A percentile compares a stretch with the other conserved stretches of the same genome.
phyloP scores from a whole-genome alignment of 2,329 filamentous ascomycete species.

The Coniochaeta sp. region DNA sequence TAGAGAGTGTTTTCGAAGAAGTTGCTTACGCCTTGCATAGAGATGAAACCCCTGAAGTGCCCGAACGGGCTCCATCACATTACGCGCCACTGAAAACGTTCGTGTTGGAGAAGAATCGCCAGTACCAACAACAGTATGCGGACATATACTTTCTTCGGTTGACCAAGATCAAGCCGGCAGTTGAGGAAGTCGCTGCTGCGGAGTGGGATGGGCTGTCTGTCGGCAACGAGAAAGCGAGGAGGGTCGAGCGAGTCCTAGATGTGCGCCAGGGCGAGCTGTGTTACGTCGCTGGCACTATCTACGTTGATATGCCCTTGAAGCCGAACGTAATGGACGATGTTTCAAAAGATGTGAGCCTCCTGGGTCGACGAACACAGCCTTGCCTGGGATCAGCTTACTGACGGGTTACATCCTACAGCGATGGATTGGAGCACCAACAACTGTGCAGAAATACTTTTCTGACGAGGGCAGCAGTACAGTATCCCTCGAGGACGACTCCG shows the following conservation, averaged over 20 bases:
- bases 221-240: conserved; percentile 63
- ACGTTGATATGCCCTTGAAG: conserved; percentile 95
- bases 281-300: conserved; percentile 91
- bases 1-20: conserved; percentile 15
- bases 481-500: conserved; percentile 94
- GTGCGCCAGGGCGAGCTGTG: conserved; percentile 92
- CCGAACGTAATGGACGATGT: conserved; percentile 95
- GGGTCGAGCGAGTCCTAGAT: conserved; percentile 84
- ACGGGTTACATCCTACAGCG: conserved; percentile 42
- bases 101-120: conserved; percentile 58
- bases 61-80: conserved; percentile 40
- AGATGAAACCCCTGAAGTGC: conserved; percentile 25
- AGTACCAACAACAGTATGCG: conserved; percentile 91
- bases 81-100: conserved; percentile 77
- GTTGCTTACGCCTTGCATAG: conserved; percentile 15
- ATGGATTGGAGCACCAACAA: conserved; percentile 78
- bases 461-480: conserved; percentile 54
- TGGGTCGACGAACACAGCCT: too few relatives aligned
- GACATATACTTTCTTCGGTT: conserved; percentile 97
- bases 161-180: conserved; percentile 75
- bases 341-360: conserved; percentile 67
- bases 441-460: conserved; percentile 68
- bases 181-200: conserved; percentile 65
- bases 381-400: background rate
- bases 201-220: conserved; percentile 76